Evolutionary conservation across 2,329 filamentous ascomycete genomes (phyloP).

Genomic region (Diaporthe nobilis): DNA sequence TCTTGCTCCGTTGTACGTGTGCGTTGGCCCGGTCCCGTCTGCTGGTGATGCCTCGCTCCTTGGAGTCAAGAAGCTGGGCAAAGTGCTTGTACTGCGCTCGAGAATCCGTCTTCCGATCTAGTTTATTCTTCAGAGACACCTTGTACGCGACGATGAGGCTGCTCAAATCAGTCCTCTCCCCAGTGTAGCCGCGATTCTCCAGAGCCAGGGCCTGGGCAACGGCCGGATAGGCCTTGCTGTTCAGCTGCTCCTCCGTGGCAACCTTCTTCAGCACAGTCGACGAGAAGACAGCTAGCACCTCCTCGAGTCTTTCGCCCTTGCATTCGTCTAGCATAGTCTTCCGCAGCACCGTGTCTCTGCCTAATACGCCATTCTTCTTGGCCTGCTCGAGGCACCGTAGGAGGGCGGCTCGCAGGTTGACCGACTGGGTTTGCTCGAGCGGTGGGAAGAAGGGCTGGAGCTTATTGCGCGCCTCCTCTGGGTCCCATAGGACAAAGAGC

Average conservation of each 20-base stretch:
- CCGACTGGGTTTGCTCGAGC: conserved; percentile 88
- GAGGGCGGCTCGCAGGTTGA: conserved; percentile 88
- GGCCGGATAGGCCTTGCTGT: conserved; percentile 54
- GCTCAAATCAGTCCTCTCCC: conserved; percentile 68
- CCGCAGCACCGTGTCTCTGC: conserved; percentile 83
- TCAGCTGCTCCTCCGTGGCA: conserved; percentile 56
- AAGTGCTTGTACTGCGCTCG: conserved; percentile 74
- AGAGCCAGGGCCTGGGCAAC: conserved; percentile 69
- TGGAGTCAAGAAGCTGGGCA: conserved; percentile 73
- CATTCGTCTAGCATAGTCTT: conserved; percentile 99
- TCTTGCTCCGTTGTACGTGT: too few relatives aligned
- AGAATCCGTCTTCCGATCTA: conserved; percentile 73
- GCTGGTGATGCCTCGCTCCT: conserved; percentile 70
- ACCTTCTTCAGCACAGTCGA: conserved; percentile 83
- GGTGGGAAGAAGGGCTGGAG: conserved; percentile 92
- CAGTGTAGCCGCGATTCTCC: conserved; percentile 71
- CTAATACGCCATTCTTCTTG: conserved; percentile 89
- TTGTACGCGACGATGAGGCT: conserved; percentile 82
- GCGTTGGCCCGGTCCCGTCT: conserved; percentile 64
- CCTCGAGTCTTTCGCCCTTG: conserved; percentile 90
- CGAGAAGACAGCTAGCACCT: conserved; percentile 87
- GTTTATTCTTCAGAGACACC: conserved; percentile 70
- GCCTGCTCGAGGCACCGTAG: conserved; percentile 85
- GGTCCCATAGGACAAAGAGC: conserved; percentile 88
- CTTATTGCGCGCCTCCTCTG: conserved; percentile 82